Evolutionary conservation across 2,329 filamentous ascomycete genomes (phyloP), one percentile per base, ranked within the genome.

Genomic region (Aspergillus costaricaensis): DNA sequence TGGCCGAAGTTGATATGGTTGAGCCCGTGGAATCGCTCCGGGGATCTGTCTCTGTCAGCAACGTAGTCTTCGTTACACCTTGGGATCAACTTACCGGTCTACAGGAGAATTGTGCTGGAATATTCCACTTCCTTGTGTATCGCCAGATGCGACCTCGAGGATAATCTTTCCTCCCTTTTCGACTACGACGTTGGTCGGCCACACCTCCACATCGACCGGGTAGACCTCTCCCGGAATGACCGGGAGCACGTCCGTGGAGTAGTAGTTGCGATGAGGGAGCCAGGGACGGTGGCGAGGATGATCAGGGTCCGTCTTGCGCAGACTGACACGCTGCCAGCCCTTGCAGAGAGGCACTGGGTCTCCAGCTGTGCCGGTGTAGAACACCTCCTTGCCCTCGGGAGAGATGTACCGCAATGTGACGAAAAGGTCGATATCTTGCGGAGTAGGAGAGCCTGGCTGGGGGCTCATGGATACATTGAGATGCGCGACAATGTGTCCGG

Each of bases 401-500:
- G 77, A 71, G 71, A 84, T 72, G 79, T 85, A 64, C 32, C 83
- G 79, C 10, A 87, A 75, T 0, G 83, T 86, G 3, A 88, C 62
- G 69, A 85, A 85, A 21, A 85, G 71, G 60, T 85, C 83, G 43
- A 84, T 81, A 44, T 85, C 83, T 1, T 73, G 76, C 0, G 82
- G 82, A 2, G 74, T 76, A 1, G 72, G 67, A 1, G 74, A 70
- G 1, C 73, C 74, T 2, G 78, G 68, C 23, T 78, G 68, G 1
- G 80, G 70, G 2, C 74, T 79, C 38, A 80, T 75, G 0, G 87
- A 89, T 0, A 90, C 83, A 61, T 86, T 85, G 4, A 91, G 77
- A 64, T 86, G 87, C 0, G 86, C 87, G 0, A 85, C 79, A 27
- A 90, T 77, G 67, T 91, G 86, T 0, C 89, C 89, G 0, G 89